phyloP scores from a whole-genome alignment of 1,284 basidiomycete genomes.

The Cerrena zonata region DNA sequence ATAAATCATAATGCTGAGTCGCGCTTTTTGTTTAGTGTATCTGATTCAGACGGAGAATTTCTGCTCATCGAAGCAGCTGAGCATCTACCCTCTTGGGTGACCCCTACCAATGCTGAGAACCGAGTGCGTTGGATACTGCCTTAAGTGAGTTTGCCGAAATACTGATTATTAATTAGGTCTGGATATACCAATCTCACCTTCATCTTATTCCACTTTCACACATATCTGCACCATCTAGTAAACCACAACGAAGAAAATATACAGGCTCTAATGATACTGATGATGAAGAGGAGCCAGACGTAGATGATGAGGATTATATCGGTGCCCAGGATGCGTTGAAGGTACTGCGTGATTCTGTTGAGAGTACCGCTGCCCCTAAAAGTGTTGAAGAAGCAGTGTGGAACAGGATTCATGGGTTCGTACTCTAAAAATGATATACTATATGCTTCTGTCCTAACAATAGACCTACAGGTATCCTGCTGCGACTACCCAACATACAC shows the following conservation, averaged over 20 bases:
- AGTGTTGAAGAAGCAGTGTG: slow-evolving; percentile 61
- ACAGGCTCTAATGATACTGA: slow-evolving; percentile 41
- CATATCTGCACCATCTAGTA: slow-evolving; percentile 58
- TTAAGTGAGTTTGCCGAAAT: not conserved
- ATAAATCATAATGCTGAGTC: slow-evolving; percentile 6
- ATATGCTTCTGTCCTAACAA: not conserved
- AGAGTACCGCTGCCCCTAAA: slow-evolving; percentile 54
- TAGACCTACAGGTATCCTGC: slow-evolving; percentile 57
- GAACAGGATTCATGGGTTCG: slow-evolving; percentile 61
- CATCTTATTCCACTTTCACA: slow-evolving; percentile 82
- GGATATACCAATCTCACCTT: slow-evolving; percentile 78
- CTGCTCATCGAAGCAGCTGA: slow-evolving; percentile 95
- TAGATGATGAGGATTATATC: slow-evolving; percentile 51
- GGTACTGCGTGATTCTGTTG: slow-evolving; percentile 50
- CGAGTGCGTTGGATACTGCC: slow-evolving; percentile 57
- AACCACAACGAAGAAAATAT: slow-evolving; percentile 40
- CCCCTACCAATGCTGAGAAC: slow-evolving; percentile 84
- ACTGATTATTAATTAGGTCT: slow-evolving; percentile 54
- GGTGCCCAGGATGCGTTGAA: slow-evolving; percentile 60
- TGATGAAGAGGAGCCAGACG: slow-evolving; percentile 37
- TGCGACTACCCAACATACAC: slow-evolving; percentile 66
- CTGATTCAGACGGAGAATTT: slow-evolving; percentile 93
- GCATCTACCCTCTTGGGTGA: slow-evolving; percentile 83
- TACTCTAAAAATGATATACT: slow-evolving; percentile 1
- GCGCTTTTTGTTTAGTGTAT: slow-evolving; percentile 44